Evolutionary conservation across 164 flowering plant genomes (phyloP).

Genomic region (Litsea cubeba): DNA sequence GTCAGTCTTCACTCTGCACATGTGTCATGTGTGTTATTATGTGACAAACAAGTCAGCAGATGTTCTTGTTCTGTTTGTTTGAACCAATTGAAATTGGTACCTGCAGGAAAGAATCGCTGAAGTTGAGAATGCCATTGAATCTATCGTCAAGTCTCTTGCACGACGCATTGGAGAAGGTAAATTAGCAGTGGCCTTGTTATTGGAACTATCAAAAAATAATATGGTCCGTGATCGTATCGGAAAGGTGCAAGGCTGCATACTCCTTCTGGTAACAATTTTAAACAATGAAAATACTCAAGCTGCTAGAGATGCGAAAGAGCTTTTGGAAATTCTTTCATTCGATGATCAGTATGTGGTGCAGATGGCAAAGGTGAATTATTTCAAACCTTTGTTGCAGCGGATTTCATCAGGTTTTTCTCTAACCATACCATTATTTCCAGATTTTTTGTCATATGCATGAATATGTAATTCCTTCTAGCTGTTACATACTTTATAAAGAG

Average conservation of each 20-base stretch:
- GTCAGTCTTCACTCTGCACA: no score
- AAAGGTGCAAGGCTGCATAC: slow-evolving; percentile 57
- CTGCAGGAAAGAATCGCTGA: slow-evolving; percentile 52
- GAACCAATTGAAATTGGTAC: background rate
- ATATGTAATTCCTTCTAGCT: background rate
- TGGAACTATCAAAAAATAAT: slow-evolving; percentile 51
- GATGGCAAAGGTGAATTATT: slow-evolving; percentile 75
- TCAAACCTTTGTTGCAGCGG: slow-evolving; percentile 48
- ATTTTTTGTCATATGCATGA: background rate
- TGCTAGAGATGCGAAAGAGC: slow-evolving; percentile 45
- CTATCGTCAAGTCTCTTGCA: slow-evolving; percentile 52
- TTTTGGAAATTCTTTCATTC: slow-evolving; percentile 56
- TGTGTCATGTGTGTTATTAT: background rate
- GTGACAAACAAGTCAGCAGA: background rate
- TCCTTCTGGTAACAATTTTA: slow-evolving; percentile 55
- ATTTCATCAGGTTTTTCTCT: slow-evolving; percentile 52
- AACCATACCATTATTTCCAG: slow-evolving; percentile 5
- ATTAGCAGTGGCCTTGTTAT: slow-evolving; percentile 51
- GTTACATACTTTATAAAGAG: background rate
- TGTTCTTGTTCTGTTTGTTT: background rate
- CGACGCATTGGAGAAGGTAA: slow-evolving; percentile 49
- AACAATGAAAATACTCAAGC: slow-evolving; percentile 44
- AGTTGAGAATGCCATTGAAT: slow-evolving; percentile 42
- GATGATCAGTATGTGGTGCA: slow-evolving; percentile 53
- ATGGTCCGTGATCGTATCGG: slow-evolving; percentile 39